These are phyloP conservation scores for Didymella glomerata DNA, from an alignment of 2,329 filamentous ascomycete genomes.

Conservation along the genomic window DNA sequence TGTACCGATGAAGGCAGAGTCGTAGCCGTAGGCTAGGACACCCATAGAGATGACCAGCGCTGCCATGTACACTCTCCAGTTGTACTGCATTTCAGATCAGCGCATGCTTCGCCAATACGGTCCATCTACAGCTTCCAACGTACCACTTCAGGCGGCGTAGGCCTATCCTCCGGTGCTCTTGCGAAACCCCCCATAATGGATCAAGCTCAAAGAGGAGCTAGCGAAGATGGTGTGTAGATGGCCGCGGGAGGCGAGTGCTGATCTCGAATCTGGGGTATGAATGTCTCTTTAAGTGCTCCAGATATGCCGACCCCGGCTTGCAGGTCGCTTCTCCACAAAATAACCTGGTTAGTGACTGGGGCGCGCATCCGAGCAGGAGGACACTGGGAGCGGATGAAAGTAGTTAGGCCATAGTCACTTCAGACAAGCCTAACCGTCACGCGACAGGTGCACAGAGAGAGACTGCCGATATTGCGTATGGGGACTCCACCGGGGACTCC, in stretches of 20 bases:
- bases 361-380: conserved; percentile 27
- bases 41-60: conserved; percentile 65
- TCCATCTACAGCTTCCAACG: conserved; percentile 45
- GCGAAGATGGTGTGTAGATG: conserved; percentile 2
- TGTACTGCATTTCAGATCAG: conserved; percentile 52
- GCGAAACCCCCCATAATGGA: conserved; percentile 51
- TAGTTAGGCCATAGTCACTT: conserved; percentile 21
- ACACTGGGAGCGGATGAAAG: conserved; percentile 14
- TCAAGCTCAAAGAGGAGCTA: conserved; percentile 7
- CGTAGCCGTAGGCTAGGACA: conserved; percentile 68
- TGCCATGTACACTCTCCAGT: conserved; percentile 66
- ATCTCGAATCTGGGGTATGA: conserved; percentile 35
- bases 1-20: conserved; percentile 79
- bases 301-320: conserved; percentile 20
- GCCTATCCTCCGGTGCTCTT: conserved; percentile 63
- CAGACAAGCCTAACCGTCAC: conserved; percentile 14
- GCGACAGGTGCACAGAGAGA: conserved; percentile 9
- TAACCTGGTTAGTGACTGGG: conserved; percentile 22
- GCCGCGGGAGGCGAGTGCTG: conserved; percentile 21
- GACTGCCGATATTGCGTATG: conserved; percentile 12
- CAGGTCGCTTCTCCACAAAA: conserved; percentile 33
- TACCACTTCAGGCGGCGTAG: conserved; percentile 62
- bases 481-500: conserved; percentile 33
- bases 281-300: conserved; percentile 30
- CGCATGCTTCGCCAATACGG: conserved; percentile 43